Percentiles rank a stretch among this genome's conserved stretches.
Conservation (phyloP, 768 basidiomycete species). For the Mycena albidolilacea region DNA sequence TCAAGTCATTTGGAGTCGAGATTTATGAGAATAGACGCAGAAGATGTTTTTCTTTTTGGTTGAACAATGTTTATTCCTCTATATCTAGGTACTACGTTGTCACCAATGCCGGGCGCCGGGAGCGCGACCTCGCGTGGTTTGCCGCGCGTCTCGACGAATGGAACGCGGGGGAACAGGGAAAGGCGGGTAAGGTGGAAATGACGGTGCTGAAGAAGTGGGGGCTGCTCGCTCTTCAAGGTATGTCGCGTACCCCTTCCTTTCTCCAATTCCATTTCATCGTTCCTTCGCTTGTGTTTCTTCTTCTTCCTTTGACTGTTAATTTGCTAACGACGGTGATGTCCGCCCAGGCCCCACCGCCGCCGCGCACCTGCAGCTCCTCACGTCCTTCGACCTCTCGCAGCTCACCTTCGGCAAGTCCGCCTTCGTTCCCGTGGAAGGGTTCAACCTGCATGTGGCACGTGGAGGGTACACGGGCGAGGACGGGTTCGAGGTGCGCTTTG, state of each 20-base stretch:
- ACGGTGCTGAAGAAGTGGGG: conserved; percentile 90
- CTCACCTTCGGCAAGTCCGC: conserved; percentile 91
- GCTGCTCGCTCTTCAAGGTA: conserved; percentile 91
- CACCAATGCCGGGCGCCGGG: conserved; percentile 93
- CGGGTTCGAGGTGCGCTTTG: conserved; percentile 90
- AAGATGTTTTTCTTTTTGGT: no score
- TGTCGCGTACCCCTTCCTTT: no score
- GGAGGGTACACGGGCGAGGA: conserved; percentile 99
- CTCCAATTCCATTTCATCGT: no score
- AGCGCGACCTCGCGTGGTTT: conserved; percentile 88
- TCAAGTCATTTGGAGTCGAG: no score
- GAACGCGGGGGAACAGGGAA: conserved; percentile 73
- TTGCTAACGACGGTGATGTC: no score
- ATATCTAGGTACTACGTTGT: neutral
- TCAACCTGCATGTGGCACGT: conserved; percentile 89
- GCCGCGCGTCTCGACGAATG: conserved; percentile 76
- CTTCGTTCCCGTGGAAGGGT: conserved; percentile 83
- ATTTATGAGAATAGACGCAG: no score
- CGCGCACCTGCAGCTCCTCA: conserved; percentile 82
- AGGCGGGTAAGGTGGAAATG: conserved; percentile 79
- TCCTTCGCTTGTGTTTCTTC: no score
- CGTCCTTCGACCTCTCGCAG: conserved; percentile 78
- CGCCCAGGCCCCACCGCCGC: conserved; percentile 84
- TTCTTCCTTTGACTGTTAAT: no score
- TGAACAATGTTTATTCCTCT: no score